Base-by-base conservation (phyloP, 2,329 filamentous ascomycete genomes). In the Neoascochyta sp. region DNA sequence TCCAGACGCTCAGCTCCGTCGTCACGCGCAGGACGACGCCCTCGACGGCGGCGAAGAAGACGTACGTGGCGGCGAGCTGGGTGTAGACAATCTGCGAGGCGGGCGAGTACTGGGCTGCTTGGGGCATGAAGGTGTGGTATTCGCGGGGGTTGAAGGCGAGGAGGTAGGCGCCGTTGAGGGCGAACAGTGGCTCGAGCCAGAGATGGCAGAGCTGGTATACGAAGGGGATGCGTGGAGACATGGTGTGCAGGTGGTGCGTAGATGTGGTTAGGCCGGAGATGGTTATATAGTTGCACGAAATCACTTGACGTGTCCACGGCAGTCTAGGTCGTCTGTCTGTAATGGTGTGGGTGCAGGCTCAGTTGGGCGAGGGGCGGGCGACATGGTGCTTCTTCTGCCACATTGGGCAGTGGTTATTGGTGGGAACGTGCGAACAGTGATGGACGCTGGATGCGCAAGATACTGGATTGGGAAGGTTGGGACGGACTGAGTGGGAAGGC, bases 41-140 rank as follows among this genome's bases (percentile, higher is more conserved):
- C 63, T 90, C 82, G 64, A 83, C 86, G 52, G 89, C 65, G 16
- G 84, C 79, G 62, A 89, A 87, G 34, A 86, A 73, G 21, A 88
- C 58, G 64, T 88, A 90, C 31, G 86, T 69, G 54, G 86, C 86
- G 14, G 81, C 82, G 21, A 90, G 75, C 64, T 89, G 84, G 19
- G 79, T 77, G 51, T 87, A 70, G 27, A 86, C 67, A 35, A 87
- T 75, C 1, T 65, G 27, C 35, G 56, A 29, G 34, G 62, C 47
- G 20, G 47, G 20, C 55, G 36, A 42, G 66, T 50, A 50, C 66
- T 53, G 5, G 65, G 67, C 6, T 71, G 71, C 12, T 61, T 50
- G 10, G 69, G 67, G 54, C 81, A 67, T 12, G 78, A 83, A 41
- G 83, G 65, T 39, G 15, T 88, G 76, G 63, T 87, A 89, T 10